A percentile compares a stretch with the other conserved stretches of the same genome.
Conservation (phyloP, 257 asterid species). For the Solanum clarkiae region DNA sequence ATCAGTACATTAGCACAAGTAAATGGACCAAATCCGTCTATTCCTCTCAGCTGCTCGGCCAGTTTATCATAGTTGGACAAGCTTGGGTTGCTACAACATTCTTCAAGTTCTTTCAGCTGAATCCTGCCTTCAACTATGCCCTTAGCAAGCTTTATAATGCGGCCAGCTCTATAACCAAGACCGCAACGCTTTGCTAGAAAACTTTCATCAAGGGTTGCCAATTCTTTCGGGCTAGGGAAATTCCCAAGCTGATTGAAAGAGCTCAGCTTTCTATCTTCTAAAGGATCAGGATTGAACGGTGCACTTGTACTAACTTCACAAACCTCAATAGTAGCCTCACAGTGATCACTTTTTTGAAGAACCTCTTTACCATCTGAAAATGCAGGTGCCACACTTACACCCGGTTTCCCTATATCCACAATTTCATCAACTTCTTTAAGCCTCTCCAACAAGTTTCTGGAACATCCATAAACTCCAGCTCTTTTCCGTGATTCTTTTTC, state of each 20-base stretch:
- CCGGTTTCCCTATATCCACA: not conserved
- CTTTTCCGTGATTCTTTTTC: conserved; percentile 41
- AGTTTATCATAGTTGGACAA: conserved; percentile 33
- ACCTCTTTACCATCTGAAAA: conserved; percentile 4
- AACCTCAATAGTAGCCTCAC: not conserved
- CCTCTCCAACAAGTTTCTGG: conserved; percentile 9
- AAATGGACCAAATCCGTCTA: conserved; percentile 78
- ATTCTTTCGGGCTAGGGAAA: conserved; percentile 61
- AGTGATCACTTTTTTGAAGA: not conserved
- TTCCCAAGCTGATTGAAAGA: conserved; percentile 26
- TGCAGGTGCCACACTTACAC: not conserved
- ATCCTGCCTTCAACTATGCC: conserved; percentile 43
- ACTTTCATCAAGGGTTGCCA: conserved; percentile 45
- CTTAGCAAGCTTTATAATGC: conserved; percentile 60
- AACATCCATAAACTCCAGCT: conserved; percentile 4
- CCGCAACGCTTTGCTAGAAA: conserved; percentile 47
- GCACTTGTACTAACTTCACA: not conserved
- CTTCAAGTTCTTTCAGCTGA: conserved; percentile 46
- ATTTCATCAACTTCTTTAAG: conserved; percentile 2
- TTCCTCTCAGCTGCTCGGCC: conserved; percentile 44
- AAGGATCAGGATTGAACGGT: conserved; percentile 4
- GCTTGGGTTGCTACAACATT: conserved; percentile 13
- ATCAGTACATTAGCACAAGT: conserved; percentile 76
- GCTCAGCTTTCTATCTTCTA: conserved; percentile 2
- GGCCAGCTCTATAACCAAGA: conserved; percentile 77